Base-by-base conservation (phyloP, 2,329 filamentous ascomycete species). In the Claviceps capensis region DNA sequence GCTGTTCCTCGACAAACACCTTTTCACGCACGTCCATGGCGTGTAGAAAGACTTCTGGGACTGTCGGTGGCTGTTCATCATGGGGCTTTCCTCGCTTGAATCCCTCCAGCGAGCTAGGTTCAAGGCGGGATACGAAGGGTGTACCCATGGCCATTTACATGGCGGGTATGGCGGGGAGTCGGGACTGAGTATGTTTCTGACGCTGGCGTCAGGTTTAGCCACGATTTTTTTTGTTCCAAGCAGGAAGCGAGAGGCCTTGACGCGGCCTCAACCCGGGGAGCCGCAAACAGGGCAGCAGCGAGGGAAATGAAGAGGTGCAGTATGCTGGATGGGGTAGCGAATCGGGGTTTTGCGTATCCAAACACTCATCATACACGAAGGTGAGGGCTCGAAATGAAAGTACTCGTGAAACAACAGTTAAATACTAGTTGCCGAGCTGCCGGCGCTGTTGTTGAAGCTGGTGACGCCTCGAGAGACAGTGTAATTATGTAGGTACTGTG, bases 1-100 rank as follows among this genome's bases (percentile, higher is more conserved):
- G 59, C 60, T 85, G 81, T 60, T 84, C 82, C 7, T 68, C 40
- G 23, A 84, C 76, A 59, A 82, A 85, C 50, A 85, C 81, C 17
- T 66, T 61, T 54, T 79, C 70, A 38, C 82, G 78, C 44, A 85
- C 75, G 50, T 69, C 65, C 79, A 85, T 83, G 56, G 79, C 79
- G 58, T 83, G 79, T 47, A 77, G 65, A 66, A 88, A 87, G 42
- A 72, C 60, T 34, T 67, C 61, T 0, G 83, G 77, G 55, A 81
- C 67, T 30, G 63, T 61, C 1, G 63, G 19, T 1, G 70, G 63
- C 59, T 82, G 79, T 51, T 69, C 57, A 11, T 69, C 61, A n/a
- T 68, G 63, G 1, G 69, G 63, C 7, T 61, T 61, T 13, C 61
- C 66, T 36, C 63, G 63, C 58, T 73, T 64, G 63, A 76, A 81